Evolutionary conservation across 2,329 filamentous ascomycete genomes (phyloP).

Genomic region (Sarocladium strictum): DNA sequence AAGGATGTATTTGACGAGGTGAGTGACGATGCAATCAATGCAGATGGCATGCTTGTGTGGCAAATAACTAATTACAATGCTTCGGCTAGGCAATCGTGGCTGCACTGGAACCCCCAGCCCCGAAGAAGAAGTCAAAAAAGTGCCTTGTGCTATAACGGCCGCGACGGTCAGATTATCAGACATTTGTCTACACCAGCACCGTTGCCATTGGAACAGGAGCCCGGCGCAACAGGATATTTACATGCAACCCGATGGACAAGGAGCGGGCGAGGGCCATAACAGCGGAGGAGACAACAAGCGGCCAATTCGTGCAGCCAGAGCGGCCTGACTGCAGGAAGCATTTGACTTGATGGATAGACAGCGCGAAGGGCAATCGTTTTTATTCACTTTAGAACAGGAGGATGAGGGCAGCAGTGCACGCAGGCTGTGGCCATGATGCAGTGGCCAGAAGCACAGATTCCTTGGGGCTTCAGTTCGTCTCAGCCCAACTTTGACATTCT

Average conservation of each 20-base stretch:
- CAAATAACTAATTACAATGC: conserved; percentile 13
- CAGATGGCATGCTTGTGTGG: neutral
- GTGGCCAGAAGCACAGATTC: neutral
- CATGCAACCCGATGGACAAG: neutral
- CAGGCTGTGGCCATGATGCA: neutral
- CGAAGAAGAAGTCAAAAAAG: conserved; percentile 69
- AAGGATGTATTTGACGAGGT: conserved; percentile 99
- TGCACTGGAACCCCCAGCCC: conserved; percentile 79
- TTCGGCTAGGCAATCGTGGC: conserved; percentile 78
- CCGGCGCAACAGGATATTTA: conserved; percentile 8
- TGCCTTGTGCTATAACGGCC: conserved; percentile 59
- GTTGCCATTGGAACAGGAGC: conserved; percentile 10
- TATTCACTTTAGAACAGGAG: conserved; percentile 3
- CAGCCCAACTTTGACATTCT: no score
- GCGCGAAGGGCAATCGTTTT: conserved; percentile 2
- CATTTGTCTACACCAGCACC: neutral
- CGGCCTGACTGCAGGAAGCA: neutral
- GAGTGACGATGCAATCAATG: conserved; percentile 24
- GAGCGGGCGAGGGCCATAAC: neutral
- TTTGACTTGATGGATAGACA: conserved; percentile 9
- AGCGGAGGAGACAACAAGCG: neutral
- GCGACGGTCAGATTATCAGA: neutral
- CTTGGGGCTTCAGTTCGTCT: neutral
- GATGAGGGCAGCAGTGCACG: conserved; percentile 2
- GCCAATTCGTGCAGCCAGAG: neutral